Evolutionary conservation across 495 filamentous ascomycete species (phyloP).

Genomic region (Apodospora peruviana): DNA sequence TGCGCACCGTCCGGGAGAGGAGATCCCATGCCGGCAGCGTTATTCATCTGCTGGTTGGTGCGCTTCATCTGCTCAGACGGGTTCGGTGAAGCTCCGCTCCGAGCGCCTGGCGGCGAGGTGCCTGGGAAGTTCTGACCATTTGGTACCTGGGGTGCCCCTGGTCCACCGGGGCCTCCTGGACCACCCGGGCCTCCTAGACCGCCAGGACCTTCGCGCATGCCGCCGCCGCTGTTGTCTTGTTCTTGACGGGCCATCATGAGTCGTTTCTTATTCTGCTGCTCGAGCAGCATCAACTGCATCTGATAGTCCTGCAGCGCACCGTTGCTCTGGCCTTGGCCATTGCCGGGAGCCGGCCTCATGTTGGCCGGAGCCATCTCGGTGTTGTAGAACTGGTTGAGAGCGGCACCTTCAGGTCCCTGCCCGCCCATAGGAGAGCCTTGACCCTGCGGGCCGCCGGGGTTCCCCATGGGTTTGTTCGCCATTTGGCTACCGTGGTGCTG

Average conservation of each 20-base stretch:
- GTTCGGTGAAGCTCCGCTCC: conserved; percentile 82
- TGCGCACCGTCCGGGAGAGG: conserved; percentile 68
- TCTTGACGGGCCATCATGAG: conserved; percentile 96
- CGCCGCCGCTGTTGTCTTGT: conserved; percentile 66
- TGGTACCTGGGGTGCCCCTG: conserved; percentile 37
- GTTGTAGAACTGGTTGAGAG: conserved; percentile 64
- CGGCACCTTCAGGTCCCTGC: conserved; percentile 59
- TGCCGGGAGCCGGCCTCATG: conserved; percentile 52
- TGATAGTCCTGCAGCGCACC: conserved; percentile 98
- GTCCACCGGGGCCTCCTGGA: conserved; percentile 47
- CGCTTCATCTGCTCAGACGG: conserved; percentile 86
- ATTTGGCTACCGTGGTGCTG: conserved; percentile 76
- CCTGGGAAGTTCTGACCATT: conserved; percentile 54
- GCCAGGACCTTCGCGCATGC: conserved; percentile 51
- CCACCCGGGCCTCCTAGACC: conserved; percentile 50
- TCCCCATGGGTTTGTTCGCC: conserved; percentile 58
- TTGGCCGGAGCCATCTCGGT: conserved; percentile 47
- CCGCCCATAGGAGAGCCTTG: conserved; percentile 81
- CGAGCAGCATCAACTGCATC: conserved; percentile 97
- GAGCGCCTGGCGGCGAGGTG: conserved; percentile 75
- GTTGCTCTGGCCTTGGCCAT: conserved; percentile 62
- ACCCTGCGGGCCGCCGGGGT: conserved; percentile 42
- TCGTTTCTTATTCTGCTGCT: conserved; percentile 97
- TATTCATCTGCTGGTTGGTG: conserved; percentile 81
- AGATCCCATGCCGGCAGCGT: conserved; percentile 65